Base-by-base conservation (phyloP, 2,329 filamentous ascomycete species). In the Didymella lethalis region DNA sequence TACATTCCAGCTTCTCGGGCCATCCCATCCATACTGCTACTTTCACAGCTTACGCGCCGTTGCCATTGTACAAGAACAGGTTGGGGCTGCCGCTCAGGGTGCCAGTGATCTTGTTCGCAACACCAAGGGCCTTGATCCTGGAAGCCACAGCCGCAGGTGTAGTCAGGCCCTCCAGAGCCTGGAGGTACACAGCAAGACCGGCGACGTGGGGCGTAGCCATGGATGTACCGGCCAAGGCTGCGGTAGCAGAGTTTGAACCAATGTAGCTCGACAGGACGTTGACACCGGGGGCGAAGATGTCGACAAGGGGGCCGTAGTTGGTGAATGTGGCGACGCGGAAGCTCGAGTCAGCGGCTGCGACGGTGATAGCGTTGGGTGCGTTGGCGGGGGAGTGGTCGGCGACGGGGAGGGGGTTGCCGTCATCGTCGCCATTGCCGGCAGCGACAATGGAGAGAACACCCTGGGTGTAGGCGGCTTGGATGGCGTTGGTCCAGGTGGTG, bases 121-220 rank as follows among this genome's bases (percentile, higher is more conserved):
- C 23, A 38, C 49, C 64, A 7, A 68, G 61, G n/a, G 49, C 59
- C 59, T 64, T 64, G 31, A 69, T 44, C 25, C 65, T 64, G 45
- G 25, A 25, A n/a, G 62, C 54, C 12, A 66, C 48, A 5, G 62
- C 64, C 34, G 57, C 59, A 38, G 66, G 54, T n/a, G 52, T 60
- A 7, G 31, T 47, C 34, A 63, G 45, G 5, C 67, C 69, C 59
- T 82, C 77, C 45, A 83, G 75, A 26, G 75, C 74, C 80, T 90
- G 87, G 44, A 90, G 79, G 76, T 90, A 90, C 41, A 87, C 86
- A 18, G 85, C 86, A 8, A 90, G 81, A 59, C 88, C 88, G 43
- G 85, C 83, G 52, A 90, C 81, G 72, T 90, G 88, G 7, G 88
- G 88, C 16, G 83, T 83, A 38, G 88, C 88, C 86, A 88, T 88